These are phyloP conservation scores for Microbotryum intermedium DNA, from an alignment of 1,284 basidiomycete species.

Conservation along the genomic window DNA sequence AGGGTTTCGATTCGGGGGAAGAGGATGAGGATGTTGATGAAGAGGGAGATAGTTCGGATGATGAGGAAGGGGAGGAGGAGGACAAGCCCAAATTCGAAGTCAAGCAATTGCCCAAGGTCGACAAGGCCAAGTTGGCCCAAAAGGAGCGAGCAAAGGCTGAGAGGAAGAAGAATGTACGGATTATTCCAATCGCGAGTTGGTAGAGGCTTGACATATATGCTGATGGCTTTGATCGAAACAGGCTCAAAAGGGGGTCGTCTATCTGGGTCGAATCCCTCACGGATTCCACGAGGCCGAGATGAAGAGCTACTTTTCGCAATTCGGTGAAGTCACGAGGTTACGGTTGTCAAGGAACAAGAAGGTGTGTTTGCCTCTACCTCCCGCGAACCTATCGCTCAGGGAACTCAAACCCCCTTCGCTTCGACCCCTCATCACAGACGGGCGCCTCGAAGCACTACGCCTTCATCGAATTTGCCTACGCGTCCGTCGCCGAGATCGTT, in stretches of 20 bases:
- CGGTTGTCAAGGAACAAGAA: constrained; percentile 89
- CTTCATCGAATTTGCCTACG: constrained; percentile 88
- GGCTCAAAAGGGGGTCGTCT: constrained; percentile 70
- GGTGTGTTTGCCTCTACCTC: constrained; percentile 46
- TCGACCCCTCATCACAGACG: constrained; percentile 49
- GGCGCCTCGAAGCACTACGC: constrained; percentile 94
- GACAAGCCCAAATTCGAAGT: constrained; percentile 52
- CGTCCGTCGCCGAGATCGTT: constrained; percentile 84
- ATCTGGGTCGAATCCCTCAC: constrained; percentile 83
- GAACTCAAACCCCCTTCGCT: neutral
- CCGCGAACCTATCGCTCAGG: neutral
- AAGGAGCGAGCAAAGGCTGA: constrained; percentile 58
- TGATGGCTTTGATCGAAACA: neutral
- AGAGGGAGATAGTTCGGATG: constrained; percentile 66
- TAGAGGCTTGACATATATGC: neutral
- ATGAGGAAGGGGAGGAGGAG: constrained; percentile 57
- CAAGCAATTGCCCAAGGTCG: constrained; percentile 64
- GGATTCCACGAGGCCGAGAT: constrained; percentile 96
- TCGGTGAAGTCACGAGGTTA: constrained; percentile 80
- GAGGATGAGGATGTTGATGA: constrained; percentile 42
- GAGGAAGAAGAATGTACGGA: constrained; percentile 62
- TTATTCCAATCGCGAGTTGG: too few species aligned
- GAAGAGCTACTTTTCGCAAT: constrained; percentile 86
- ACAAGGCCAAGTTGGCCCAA: constrained; percentile 63
- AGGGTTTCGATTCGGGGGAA: constrained; percentile 15